Evolutionary conservation across 768 basidiomycete genomes (phyloP), one percentile per base, ranked within the genome.

Genomic region (Chalciporus sphaerocephalus): DNA sequence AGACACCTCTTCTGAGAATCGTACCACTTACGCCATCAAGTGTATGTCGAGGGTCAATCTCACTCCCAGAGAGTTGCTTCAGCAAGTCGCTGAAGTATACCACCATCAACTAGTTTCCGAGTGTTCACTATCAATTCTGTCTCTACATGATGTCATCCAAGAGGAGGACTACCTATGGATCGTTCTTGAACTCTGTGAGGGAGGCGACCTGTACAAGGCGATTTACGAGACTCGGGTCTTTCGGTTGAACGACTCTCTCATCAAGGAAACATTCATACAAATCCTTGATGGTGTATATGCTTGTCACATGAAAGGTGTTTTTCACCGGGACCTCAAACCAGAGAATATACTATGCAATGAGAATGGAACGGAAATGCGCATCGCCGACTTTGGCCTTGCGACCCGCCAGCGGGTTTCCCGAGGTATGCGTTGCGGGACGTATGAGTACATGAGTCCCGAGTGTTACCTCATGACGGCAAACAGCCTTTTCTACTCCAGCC

Each of bases 281-380:
- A 78, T 94, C 40, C 67, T 93, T 41, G 86, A 90, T 52, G 86
- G 86, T 1, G 78, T 93, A 34, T 74, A 83, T 39, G 74, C 84
- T 59, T 89, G 85, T 57, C 89, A 93, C 56, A 61, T 69, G 33
- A 70, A 72, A 33, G 78, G 81, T 9, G 79, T 93, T 50, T 90
- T 77, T 59, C 92, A 93, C 66, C 85, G 90, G 20, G 89, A 92
- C 57, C 76, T 94, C 57, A 92, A 93, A 64, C 90, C 90, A 1
- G 91, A 92, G 61, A 90, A 85, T 61, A 73, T 91, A 21, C 67
- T 92, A 28, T 81, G 79, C 57, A 75, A 62, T 48, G 66, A 62
- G 57, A 79, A 65, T 40, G 81, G 83, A 13, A 58, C 62, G 33
- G 65, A 69, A 49, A 71, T 90, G 27, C 74, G 72, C 45, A 70